These are phyloP conservation scores for Trypanosoma congolense DNA, from an alignment of 208 protist genomes.

Conservation along the genomic window DNA sequence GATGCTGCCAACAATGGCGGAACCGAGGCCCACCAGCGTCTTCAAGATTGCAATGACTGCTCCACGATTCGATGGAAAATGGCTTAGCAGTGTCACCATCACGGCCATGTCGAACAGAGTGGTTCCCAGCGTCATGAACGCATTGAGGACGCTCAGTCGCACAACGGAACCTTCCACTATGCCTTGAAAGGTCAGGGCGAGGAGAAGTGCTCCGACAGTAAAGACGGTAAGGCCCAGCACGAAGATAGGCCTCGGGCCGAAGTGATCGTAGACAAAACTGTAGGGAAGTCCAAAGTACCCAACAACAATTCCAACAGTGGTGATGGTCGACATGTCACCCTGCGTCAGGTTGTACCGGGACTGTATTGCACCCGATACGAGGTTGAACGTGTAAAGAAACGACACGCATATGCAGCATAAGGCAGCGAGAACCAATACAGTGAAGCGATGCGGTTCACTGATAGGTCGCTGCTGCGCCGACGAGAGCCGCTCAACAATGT, in stretches of 20 bases:
- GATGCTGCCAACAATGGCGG: slow-evolving; percentile 53
- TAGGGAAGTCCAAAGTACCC: slow-evolving; percentile 48
- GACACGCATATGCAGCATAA: not conserved
- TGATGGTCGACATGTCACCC: slow-evolving; percentile 50
- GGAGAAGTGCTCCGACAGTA: slow-evolving; percentile 28
- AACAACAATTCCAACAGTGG: slow-evolving; percentile 49
- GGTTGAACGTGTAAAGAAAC: slow-evolving; percentile 32
- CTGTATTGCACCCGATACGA: slow-evolving; percentile 35
- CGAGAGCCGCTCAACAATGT: not conserved
- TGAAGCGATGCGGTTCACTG: not conserved
- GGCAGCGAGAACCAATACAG: not conserved
- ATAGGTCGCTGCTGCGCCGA: not conserved
- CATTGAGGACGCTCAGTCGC: slow-evolving; percentile 39
- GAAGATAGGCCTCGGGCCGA: slow-evolving; percentile 50
- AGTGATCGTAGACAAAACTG: slow-evolving; percentile 50
- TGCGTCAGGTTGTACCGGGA: slow-evolving; percentile 29
- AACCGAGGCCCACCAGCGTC: slow-evolving; percentile 68
- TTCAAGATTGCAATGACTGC: slow-evolving; percentile 76
- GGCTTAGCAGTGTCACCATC: not conserved
- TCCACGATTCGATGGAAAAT: slow-evolving; percentile 27
- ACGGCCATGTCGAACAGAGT: slow-evolving; percentile 45
- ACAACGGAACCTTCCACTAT: slow-evolving; percentile 32
- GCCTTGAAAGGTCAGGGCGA: slow-evolving; percentile 33
- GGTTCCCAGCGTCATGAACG: slow-evolving; percentile 41
- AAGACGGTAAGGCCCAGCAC: slow-evolving; percentile 30